Base-by-base conservation (phyloP, 2,329 filamentous ascomycete species). In the Pleurostoma richardsiae region DNA sequence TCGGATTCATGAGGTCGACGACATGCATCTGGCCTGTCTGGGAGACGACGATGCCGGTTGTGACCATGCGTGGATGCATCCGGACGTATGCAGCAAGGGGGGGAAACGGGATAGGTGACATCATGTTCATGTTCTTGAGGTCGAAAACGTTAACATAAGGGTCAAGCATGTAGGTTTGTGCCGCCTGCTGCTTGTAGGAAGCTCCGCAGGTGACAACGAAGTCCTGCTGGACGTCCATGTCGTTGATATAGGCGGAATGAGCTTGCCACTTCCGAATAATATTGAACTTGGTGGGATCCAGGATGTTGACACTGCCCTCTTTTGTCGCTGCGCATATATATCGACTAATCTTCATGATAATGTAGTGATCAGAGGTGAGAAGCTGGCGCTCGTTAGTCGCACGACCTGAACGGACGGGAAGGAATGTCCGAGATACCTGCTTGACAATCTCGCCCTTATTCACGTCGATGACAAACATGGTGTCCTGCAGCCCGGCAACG, bases 221-320 rank as follows among this genome's bases (percentile, higher is more conserved):
- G 64, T 97, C 92, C 59, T 94, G 89, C 61, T 94, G 88, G 6
- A 91, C 90, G 69, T 99, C 94, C 88, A 99, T 96, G 64, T 97
- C 92, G 64, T 90, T 96, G 62, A 99, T 88, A 44, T 84, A 81
- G 6, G 89, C 88, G 2, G 86, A 85, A 61, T 99, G 94, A 1
- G 92, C 90, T 62, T 89, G 89, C 88, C 94, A 99, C 8, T 82
- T 82, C 63, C 92, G 95, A 55, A 94, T 74, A 4, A 96, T 77
- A 39, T 81, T 79, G 59, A 95, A 88, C 47, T 78, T 88, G 46
- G 81, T 73, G 1, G 91, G 81, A 60, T 96, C 92, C 27, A 99
- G 75, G 30, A 96, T 85, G 65, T 97, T 85, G 42, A 99, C 86
- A 19, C 82, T 80, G 40, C 94, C 94, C 40, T 75, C 85, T 52